Conservation (phyloP, 2,329 filamentous ascomycete genomes). For the Fusarium pseudoanthophilum region DNA sequence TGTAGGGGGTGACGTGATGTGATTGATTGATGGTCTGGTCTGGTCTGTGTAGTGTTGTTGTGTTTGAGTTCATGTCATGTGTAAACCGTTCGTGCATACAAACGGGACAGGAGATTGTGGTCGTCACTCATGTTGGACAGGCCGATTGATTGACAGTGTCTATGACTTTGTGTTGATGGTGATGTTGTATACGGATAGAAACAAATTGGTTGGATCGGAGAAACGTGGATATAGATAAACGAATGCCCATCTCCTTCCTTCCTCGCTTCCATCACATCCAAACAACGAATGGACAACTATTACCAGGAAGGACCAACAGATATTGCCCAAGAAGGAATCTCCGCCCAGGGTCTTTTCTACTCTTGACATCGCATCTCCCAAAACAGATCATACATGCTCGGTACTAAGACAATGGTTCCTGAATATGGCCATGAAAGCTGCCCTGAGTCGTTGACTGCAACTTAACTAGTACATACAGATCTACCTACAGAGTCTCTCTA, state of each 20-base stretch:
- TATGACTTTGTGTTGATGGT: not conserved
- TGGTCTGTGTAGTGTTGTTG: conserved; percentile 17
- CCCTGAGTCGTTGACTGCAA: not conserved
- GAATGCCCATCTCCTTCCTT: conserved; percentile 12
- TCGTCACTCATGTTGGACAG: not conserved
- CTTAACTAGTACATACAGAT: not conserved
- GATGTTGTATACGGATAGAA: not conserved
- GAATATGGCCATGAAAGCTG: not conserved
- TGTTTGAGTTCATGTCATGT: conserved; percentile 31
- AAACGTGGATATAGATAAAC: conserved; percentile 28
- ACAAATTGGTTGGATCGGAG: not conserved
- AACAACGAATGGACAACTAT: not conserved
- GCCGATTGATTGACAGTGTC: not conserved
- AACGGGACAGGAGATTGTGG: not conserved
- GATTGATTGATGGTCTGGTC: conserved; percentile 2
- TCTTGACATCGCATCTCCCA: conserved; percentile 13
- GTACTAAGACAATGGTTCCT: conserved; percentile 1
- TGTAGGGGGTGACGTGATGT: conserved; percentile 35
- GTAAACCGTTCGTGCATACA: conserved; percentile 5
- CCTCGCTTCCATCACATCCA: conserved; percentile 11
- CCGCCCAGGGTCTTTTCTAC: not conserved
- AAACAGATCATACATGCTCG: not conserved
- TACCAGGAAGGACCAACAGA: not conserved
- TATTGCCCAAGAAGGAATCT: conserved; percentile 21
- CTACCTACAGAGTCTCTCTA: not conserved